These are phyloP conservation scores for Kodamaea hsintzibuensis DNA, from an alignment of 805 yeast genomes.

Conservation along the genomic window DNA sequence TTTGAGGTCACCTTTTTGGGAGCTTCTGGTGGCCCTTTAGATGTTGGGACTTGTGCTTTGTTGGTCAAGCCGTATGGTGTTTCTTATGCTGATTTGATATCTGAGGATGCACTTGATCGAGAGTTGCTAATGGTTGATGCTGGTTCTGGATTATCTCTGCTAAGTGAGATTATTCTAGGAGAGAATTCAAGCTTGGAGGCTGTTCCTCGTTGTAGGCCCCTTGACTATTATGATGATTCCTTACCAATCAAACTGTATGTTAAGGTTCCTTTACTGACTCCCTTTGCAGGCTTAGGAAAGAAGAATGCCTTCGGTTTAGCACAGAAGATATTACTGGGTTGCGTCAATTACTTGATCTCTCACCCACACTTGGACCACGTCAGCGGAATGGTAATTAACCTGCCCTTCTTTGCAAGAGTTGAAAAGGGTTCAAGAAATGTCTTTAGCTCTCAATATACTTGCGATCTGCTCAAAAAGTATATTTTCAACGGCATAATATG, in stretches of 20 bases:
- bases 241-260: conserved; percentile 24
- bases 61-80: conserved; percentile 57
- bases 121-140: conserved; percentile 66
- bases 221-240: conserved; percentile 32
- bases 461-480: conserved; percentile 50
- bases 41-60: conserved; percentile 66
- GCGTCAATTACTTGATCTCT: conserved; percentile 57
- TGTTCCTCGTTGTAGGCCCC: conserved; percentile 1
- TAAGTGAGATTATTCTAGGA: conserved; percentile 44
- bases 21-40: conserved; percentile 83
- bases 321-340: conserved; percentile 30
- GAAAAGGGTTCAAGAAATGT: conserved; percentile 39
- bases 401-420: conserved; percentile 49
- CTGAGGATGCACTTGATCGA: conserved; percentile 15
- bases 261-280: conserved; percentile 7
- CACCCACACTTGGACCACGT: conserved; percentile 89
- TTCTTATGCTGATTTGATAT: conserved; percentile 33
- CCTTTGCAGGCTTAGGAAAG: conserved; percentile 3
- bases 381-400: conserved; percentile 64
- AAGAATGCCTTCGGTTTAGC: conserved; percentile 29
- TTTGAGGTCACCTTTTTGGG: conserved; percentile 74
- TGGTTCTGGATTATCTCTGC: conserved; percentile 67
- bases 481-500: conserved; percentile 76
- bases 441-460: conserved; percentile 55
- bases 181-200: conserved; percentile 12